Evolutionary conservation across 108 stramenopile genomes (phyloP), one percentile per base, ranked within the genome.

Genomic region (Schizochytrium sp.): DNA sequence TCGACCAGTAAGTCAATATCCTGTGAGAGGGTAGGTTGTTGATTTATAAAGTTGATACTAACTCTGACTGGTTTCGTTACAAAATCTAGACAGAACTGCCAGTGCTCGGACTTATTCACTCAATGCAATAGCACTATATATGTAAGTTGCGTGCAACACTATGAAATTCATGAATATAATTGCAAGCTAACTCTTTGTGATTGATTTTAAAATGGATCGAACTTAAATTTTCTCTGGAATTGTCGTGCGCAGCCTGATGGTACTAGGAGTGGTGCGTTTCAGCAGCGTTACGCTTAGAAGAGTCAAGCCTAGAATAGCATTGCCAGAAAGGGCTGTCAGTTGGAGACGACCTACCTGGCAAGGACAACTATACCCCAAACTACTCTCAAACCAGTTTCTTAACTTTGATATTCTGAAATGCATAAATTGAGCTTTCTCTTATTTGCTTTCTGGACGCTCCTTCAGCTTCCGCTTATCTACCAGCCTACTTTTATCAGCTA

Each of bases 91-190:
- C 40, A 69, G 15, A 69, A n/a, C 8, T 69, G 64, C 64, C 64
- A 69, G 64, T 69, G 64, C 64, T 69, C 64, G 15, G 64, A 69
- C 28, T 38, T 44, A 38, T 69, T 28, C 64, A 69, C 64, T 12
- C 19, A 69, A 15, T 69, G 64, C 64, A 0, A 69, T 44, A 69
- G 44, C 1, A n/a, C 17, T n/a, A 1, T 60, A 17, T 1, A 60
- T 1, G 59, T 60, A 60, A 60, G 59, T 60, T 28, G 28, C 28
- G 28, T 28, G 28, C 28, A 28, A 28, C 28, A 2, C 1, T n/a
- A n/a, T 17, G 1, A 60, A n/a, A 60, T 60, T 60, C 59, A n/a
- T 60, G 19, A 60, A 17, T 60, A 0, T 2, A 1, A 60, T 1
- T 60, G 19, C 1, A n/a, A 60, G 59, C 0, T 1, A 1, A 60